These are phyloP conservation scores for Aspergillus quadricinctus DNA, from an alignment of 2,329 filamentous ascomycete species.

Conservation along the genomic window DNA sequence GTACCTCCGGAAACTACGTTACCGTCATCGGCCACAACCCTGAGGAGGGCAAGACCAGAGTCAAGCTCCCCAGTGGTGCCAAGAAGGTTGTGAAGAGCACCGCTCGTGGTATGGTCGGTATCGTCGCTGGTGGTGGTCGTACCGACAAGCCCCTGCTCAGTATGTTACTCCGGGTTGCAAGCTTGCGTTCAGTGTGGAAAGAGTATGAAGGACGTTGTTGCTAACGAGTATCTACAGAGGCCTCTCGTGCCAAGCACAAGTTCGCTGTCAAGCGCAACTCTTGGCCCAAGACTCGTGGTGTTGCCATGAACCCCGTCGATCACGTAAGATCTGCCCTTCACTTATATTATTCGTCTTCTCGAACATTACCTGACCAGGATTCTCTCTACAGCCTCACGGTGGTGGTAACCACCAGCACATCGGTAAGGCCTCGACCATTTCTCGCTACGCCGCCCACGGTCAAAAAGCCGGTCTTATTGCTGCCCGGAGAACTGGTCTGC, in stretches of 20 bases:
- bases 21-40: constrained; percentile 97
- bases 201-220: constrained; percentile 1
- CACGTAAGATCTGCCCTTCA: constrained; percentile 56
- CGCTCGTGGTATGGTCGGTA: constrained; percentile 97
- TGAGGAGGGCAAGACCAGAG: constrained; percentile 98
- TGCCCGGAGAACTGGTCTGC: constrained; percentile 98
- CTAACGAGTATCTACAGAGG: constrained; percentile 64
- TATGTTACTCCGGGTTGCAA: constrained; percentile 38
- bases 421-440: constrained; percentile 99
- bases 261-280: constrained; percentile 99
- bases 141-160: constrained; percentile 99
- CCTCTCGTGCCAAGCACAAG: constrained; percentile 99
- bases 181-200: background rate
- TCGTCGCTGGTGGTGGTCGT: constrained; percentile 97
- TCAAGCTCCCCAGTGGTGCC: constrained; percentile 98
- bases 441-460: constrained; percentile 93
- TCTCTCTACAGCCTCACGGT: constrained; percentile 65
- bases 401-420: constrained; percentile 99
- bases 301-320: constrained; percentile 99
- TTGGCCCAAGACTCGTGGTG: constrained; percentile 99
- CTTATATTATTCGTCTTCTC: background rate
- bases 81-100: constrained; percentile 97
- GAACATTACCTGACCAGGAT: constrained; percentile 15
- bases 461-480: constrained; percentile 99
- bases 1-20: constrained; percentile 99